phyloP scores from a whole-genome alignment of 1,139 yeast species.

The Pichia sp. region DNA sequence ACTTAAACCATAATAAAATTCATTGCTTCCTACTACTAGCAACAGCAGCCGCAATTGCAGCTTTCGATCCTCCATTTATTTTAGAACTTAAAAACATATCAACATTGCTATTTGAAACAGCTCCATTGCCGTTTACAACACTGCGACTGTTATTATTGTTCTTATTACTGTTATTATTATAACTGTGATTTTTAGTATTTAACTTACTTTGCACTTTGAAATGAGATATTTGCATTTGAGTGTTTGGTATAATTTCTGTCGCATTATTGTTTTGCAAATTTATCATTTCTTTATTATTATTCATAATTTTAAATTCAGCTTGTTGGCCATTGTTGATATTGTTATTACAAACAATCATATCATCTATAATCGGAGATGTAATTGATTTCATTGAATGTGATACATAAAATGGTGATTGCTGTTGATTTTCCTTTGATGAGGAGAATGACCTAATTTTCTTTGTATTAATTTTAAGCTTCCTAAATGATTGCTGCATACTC shows the following conservation, averaged over 20 bases:
- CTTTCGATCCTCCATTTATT: conserved; percentile 11
- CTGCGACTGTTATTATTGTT: no score
- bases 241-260: no score
- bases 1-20: neutral
- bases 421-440: neutral
- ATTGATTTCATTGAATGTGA: conserved; percentile 1
- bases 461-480: conserved; percentile 11
- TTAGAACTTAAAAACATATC: neutral
- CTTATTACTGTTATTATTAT: no score
- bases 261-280: no score
- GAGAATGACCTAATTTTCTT: conserved; percentile 9
- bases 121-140: no score
- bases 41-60: conserved; percentile 22
- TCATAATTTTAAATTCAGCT: no score
- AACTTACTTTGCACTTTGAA: no score
- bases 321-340: conserved; percentile 4
- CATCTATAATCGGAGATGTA: neutral
- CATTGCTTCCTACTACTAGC: conserved; percentile 15
- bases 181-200: no score
- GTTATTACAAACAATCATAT: neutral
- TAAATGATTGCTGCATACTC: conserved; percentile 10
- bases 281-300: no score
- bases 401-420: neutral
- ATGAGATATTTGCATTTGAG: no score
- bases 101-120: neutral